These are phyloP conservation scores for Orbilia ellipsospora DNA, from an alignment of 2,329 filamentous ascomycete species.

Conservation along the genomic window DNA sequence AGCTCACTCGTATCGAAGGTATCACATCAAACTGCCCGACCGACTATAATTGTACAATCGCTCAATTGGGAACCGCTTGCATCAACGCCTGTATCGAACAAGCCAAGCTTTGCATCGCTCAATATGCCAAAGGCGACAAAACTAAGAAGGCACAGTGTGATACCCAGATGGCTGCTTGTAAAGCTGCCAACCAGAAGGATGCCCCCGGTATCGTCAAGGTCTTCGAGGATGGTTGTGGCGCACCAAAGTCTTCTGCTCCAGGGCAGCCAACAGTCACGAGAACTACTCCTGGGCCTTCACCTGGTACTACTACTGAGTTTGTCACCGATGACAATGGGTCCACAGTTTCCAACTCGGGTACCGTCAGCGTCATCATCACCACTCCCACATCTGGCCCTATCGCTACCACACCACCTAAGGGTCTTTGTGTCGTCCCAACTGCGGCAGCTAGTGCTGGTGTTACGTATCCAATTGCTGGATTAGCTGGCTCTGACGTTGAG, in stretches of 20 bases:
- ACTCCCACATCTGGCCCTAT: too few relatives aligned
- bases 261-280: not conserved
- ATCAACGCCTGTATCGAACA: constrained; percentile 36
- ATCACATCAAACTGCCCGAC: constrained; percentile 9
- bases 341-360: not conserved
- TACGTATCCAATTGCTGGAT: constrained; percentile 10
- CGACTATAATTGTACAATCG: constrained; percentile 16
- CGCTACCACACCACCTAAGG: not conserved
- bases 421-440: constrained; percentile 14
- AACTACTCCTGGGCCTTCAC: not conserved
- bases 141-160: constrained; percentile 13
- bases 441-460: too few relatives aligned
- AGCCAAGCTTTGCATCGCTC: not conserved
- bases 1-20: constrained; percentile 6
- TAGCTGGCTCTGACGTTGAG: constrained; percentile 1
- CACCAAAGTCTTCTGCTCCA: not conserved
- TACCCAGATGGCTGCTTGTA: constrained; percentile 14
- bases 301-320: not conserved
- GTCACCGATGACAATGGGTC: not conserved
- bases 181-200: constrained; percentile 16
- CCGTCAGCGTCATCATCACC: not conserved
- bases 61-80: constrained; percentile 30
- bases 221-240: constrained; percentile 6
- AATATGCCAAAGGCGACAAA: not conserved
- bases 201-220: not conserved